Base-by-base conservation (phyloP, 805 yeast species). In the Candida gorgasii region DNA sequence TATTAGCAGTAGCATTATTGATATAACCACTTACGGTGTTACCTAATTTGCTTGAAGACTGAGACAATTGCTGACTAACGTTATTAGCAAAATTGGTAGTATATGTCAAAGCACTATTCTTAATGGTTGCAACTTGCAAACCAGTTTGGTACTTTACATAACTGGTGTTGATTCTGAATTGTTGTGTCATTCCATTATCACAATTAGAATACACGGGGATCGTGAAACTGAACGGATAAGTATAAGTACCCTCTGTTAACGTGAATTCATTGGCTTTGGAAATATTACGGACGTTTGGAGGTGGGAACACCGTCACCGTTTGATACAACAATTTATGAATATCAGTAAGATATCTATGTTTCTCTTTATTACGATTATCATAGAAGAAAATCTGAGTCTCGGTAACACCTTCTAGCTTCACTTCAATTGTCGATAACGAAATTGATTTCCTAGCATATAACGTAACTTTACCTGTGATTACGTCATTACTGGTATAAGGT, bases 401-500 rank as follows among this genome's bases (percentile, higher is more conserved):
- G 8, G 79, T 57, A 1, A 73, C 55, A 1, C 82, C 84, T 49
- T 76, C 76, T 12, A 78, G 58, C 49, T 78, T 78, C 33, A 78
- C 80, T 46, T 72, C 76, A 28, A 79, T 72, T 47, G 65, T 65
- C 29, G 68, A 68, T 27, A 79, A 57, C 1, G 74, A 53, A n/a
- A 74, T 60, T 8, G 78, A 67, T 2, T 66, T 56, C 8, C 68
- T 58, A 5, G 68, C 73, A 12, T 58, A 58, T 40, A 77, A 57
- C 11, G 52, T 49, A 1, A 78, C 72, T 3, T 43, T 48, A 0
- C 82, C 82, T 26, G 55, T 43, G 8, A 78, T 57, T 6, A 58
- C 54, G 43, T 77, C 82, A 45, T 67, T 54, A 46, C 73, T 75
- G 24, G 80, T 75, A 53, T 70, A 78, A 0, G 72, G 63, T 8